These are phyloP conservation scores for Lichtheimia ramosa DNA, from an alignment of 371 early-diverging fungal species.

Conservation along the genomic window DNA sequence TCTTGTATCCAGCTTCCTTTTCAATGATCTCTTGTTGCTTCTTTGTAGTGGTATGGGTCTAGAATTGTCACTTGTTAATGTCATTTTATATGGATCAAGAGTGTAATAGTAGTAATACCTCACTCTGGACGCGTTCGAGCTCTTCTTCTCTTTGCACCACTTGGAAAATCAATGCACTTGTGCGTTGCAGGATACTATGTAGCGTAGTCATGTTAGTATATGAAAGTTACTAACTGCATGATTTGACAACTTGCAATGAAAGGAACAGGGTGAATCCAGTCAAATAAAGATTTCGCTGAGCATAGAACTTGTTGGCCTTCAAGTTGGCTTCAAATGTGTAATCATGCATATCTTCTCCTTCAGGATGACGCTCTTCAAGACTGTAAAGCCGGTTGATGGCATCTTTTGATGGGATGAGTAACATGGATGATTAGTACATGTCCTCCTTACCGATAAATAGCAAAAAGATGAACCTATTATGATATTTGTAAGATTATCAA, in stretches of 20 bases:
- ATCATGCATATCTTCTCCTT: slow-evolving; percentile 36
- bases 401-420: slow-evolving; percentile 37
- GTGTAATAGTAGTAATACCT: slow-evolving; percentile 29
- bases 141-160: slow-evolving; percentile 70
- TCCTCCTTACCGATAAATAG: slow-evolving; percentile 57
- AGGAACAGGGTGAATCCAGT: slow-evolving; percentile 88
- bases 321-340: slow-evolving; percentile 60
- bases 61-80: neutral
- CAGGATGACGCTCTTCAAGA: slow-evolving; percentile 41
- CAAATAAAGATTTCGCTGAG: slow-evolving; percentile 88
- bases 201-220: neutral
- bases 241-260: slow-evolving; percentile 62
- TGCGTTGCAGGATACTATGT: slow-evolving; percentile 70
- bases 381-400: slow-evolving; percentile 69
- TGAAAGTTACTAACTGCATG: neutral
- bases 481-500: neutral
- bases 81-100: too few species aligned
- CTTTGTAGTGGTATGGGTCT: slow-evolving; percentile 17
- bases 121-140: slow-evolving; percentile 53
- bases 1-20: slow-evolving; percentile 34
- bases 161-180: slow-evolving; percentile 68
- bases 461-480: slow-evolving; percentile 58
- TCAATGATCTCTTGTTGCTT: slow-evolving; percentile 29
- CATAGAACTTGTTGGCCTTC: slow-evolving; percentile 78
- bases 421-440: too few species aligned